These are phyloP conservation scores for Xanthoconium stramineum DNA, from an alignment of 768 basidiomycete genomes.

Conservation along the genomic window DNA sequence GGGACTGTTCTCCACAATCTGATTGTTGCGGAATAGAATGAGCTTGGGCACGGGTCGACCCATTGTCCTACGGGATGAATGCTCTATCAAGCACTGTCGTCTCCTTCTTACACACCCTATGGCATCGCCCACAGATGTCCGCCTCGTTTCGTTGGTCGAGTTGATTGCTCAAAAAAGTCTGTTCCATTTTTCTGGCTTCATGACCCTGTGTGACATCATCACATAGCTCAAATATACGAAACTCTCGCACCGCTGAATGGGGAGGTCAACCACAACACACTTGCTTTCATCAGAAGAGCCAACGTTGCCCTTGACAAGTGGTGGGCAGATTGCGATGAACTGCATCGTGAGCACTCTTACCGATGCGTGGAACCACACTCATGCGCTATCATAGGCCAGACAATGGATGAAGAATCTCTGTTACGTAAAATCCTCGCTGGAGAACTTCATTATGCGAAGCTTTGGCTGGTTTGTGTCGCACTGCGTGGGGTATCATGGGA, in stretches of 20 bases:
- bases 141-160: slow-evolving; percentile 84
- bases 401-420: slow-evolving; percentile 82
- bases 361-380: not conserved
- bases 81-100: slow-evolving; percentile 81
- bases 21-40: slow-evolving; percentile 51
- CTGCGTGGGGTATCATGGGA: slow-evolving; percentile 92
- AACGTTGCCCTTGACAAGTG: slow-evolving; percentile 86
- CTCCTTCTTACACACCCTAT: slow-evolving; percentile 79
- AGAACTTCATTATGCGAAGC: slow-evolving; percentile 88
- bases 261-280: slow-evolving; percentile 78
- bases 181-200: slow-evolving; percentile 19
- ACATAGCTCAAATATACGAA: slow-evolving; percentile 86
- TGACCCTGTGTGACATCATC: slow-evolving; percentile 2
- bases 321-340: slow-evolving; percentile 85
- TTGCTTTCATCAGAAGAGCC: slow-evolving; percentile 85
- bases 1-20: not conserved
- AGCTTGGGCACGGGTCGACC: slow-evolving; percentile 90
- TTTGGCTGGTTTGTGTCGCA: slow-evolving; percentile 93
- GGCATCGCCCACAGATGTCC: slow-evolving; percentile 86
- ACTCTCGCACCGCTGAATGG: slow-evolving; percentile 84
- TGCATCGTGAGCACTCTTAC: slow-evolving; percentile 56
- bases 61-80: slow-evolving; percentile 86
- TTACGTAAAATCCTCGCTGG: slow-evolving; percentile 84
- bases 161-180: slow-evolving; percentile 88
- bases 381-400: slow-evolving; percentile 47